phyloP scores from a whole-genome alignment of 2,329 filamentous ascomycete genomes.

The Claviceps monticola region DNA sequence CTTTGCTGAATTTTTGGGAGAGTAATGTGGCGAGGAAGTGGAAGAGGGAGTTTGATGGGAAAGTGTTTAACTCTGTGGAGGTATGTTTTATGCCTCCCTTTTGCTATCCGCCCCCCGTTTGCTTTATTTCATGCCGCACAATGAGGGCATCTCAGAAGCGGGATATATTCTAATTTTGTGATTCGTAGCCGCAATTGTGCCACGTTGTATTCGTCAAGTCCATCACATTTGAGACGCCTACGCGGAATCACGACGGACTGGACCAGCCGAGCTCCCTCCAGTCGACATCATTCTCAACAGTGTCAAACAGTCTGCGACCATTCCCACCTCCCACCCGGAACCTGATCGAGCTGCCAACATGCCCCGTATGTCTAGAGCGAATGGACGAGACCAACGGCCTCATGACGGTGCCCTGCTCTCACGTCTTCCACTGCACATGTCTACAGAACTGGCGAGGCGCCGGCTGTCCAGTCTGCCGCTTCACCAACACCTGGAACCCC shows the following conservation, averaged over 20 bases:
- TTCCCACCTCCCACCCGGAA: slow-evolving; percentile 61
- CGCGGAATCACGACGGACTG: slow-evolving; percentile 26
- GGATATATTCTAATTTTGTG: slow-evolving; percentile 5
- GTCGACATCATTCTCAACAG: slow-evolving; percentile 23
- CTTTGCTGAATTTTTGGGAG: slow-evolving; percentile 83
- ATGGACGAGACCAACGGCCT: slow-evolving; percentile 97
- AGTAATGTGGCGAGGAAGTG: slow-evolving; percentile 62
- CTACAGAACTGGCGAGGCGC: slow-evolving; percentile 91
- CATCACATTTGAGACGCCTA: slow-evolving; percentile 66
- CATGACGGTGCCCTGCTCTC: slow-evolving; percentile 90
- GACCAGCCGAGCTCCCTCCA: slow-evolving; percentile 43
- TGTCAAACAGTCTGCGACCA: slow-evolving; percentile 37
- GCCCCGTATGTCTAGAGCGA: slow-evolving; percentile 87
- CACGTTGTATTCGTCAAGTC: slow-evolving; percentile 91
- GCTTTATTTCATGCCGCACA: not conserved
- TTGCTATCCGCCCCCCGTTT: not conserved
- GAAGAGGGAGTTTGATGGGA: slow-evolving; percentile 81
- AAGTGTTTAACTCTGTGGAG: slow-evolving; percentile 84
- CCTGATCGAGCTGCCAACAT: slow-evolving; percentile 83
- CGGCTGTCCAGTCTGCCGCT: slow-evolving; percentile 88
- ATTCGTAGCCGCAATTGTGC: slow-evolving; percentile 68
- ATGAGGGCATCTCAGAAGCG: no score
- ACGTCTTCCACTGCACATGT: slow-evolving; percentile 95
- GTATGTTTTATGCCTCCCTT: slow-evolving; percentile 25
- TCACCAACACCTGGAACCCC: slow-evolving; percentile 43